Evolutionary conservation across 768 basidiomycete genomes (phyloP), one percentile per base, ranked within the genome.

Genomic region (Lyophyllum atratum): DNA sequence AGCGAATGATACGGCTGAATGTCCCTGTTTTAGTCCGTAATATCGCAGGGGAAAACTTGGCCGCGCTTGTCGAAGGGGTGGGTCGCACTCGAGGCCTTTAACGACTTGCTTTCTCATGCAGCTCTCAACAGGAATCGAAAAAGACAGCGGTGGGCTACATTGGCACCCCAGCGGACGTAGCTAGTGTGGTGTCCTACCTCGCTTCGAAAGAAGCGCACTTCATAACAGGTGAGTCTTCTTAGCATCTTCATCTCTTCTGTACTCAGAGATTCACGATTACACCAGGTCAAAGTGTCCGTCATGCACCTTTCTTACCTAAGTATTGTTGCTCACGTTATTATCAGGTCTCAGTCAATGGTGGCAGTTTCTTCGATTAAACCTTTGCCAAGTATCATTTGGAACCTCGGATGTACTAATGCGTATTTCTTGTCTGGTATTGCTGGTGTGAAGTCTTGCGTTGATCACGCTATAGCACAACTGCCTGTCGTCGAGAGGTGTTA

Each of bases 151-250:
- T 59, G n/a, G 58, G 58, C 14, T 39, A 52, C 33, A 53, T 52
- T 19, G 58, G 55, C 15, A 54, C 34, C 4, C 47, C 42, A 11
- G 43, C 12, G 19, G 64, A 65, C 11, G 44, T 66, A 24, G 64
- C 64, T 0, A 55, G 50, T 28, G 26, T 66, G 1, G 66, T 68
- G 1, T 64, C 67, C 19, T 68, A 59, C 46, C 53, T 68, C 17
- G 67, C 49, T 8, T 65, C 65, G 4, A 59, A 60, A 17, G 61
- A 62, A n/a, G 57, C 64, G 1, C 51, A 44, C 22, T 58, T 59
- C 47, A 59, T 63, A 12, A 67, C 64, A 24, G 66, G 66, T 62
- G 46, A 14, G 37, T 26, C 6, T 8, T n/a, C 12, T 33, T 15
- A 8, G 26, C 25, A 26, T 12, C 22, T 26, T 17, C 3, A 14